These are phyloP conservation scores for Stropharia rugosoannulata DNA, from an alignment of 768 basidiomycete species.

Conservation along the genomic window DNA sequence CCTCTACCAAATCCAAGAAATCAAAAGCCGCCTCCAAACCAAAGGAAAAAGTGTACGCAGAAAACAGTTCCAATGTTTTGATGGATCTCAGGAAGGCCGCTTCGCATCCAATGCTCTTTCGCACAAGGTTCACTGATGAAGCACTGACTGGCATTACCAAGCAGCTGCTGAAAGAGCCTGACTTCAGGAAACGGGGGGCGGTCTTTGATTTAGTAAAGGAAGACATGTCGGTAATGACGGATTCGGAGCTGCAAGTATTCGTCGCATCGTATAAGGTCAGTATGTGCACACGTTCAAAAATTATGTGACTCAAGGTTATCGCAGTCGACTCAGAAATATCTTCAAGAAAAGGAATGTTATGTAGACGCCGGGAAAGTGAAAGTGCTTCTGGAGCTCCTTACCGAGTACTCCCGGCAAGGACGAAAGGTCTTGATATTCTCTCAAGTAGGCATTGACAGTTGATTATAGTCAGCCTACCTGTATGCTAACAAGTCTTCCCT, in stretches of 20 bases:
- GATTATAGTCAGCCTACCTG: too few relatives aligned
- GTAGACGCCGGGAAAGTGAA: constrained; percentile 87
- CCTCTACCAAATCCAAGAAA: constrained; percentile 41
- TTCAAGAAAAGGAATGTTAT: constrained; percentile 74
- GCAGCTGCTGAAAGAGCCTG: constrained; percentile 85
- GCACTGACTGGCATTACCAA: constrained; percentile 73
- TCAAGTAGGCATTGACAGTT: constrained; percentile 53
- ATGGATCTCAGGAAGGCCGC: constrained; percentile 98
- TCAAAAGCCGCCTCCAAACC: constrained; percentile 37
- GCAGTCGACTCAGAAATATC: constrained; percentile 71
- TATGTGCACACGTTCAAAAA: not conserved
- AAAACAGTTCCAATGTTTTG: constrained; percentile 89
- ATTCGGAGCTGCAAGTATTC: constrained; percentile 90
- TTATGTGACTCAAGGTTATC: not conserved
- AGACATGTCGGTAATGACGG: constrained; percentile 98
- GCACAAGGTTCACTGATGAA: constrained; percentile 78
- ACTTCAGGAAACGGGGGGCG: constrained; percentile 83
- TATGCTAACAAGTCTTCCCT: not conserved
- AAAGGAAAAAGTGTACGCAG: constrained; percentile 68
- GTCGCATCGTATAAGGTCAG: constrained; percentile 83
- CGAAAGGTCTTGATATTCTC: constrained; percentile 93
- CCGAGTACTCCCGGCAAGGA: constrained; percentile 60
- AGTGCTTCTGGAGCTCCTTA: constrained; percentile 69
- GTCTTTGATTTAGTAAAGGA: constrained; percentile 88
- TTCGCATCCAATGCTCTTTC: constrained; percentile 95